Conservation (phyloP, 768 basidiomycete species). For the Auricularia cornea region DNA sequence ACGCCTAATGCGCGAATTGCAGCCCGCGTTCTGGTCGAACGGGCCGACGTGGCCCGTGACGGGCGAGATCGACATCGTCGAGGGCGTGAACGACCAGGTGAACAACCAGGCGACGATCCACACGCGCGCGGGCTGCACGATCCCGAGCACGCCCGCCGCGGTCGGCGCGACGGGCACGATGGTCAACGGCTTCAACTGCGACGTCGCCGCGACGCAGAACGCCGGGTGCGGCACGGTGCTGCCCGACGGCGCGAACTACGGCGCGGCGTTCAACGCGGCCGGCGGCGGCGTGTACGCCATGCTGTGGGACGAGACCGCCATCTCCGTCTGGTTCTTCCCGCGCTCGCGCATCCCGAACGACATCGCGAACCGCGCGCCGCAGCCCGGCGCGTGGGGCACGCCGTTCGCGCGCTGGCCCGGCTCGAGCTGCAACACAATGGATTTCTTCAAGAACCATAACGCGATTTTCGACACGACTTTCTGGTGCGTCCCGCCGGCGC, state of each 20-base stretch:
- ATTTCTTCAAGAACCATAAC: slow-evolving; percentile 69
- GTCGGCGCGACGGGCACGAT: slow-evolving; percentile 55
- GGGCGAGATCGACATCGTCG: slow-evolving; percentile 51
- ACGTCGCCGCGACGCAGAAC: slow-evolving; percentile 59
- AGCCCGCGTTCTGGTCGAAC: slow-evolving; percentile 41
- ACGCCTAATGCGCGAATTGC: no score
- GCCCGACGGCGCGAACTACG: slow-evolving; percentile 54
- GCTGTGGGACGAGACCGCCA: slow-evolving; percentile 69
- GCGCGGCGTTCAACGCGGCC: slow-evolving; percentile 76
- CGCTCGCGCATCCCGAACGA: slow-evolving; percentile 67
- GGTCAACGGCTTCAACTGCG: slow-evolving; percentile 66
- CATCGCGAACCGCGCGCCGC: slow-evolving; percentile 61
- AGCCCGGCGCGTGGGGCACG: slow-evolving; percentile 66
- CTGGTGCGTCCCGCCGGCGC: slow-evolving; percentile 40
- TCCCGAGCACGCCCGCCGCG: slow-evolving; percentile 35
- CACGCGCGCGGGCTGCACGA: slow-evolving; percentile 60
- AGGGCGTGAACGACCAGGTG: slow-evolving; percentile 75
- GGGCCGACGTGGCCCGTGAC: slow-evolving; percentile 41
- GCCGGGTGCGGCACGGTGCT: slow-evolving; percentile 78
- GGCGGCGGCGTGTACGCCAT: slow-evolving; percentile 87
- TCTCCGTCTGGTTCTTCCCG: slow-evolving; percentile 77
- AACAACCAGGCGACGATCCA: slow-evolving; percentile 79
- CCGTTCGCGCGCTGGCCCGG: slow-evolving; percentile 79
- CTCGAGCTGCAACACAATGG: slow-evolving; percentile 60
- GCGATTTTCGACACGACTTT: slow-evolving; percentile 82